Evolutionary conservation across 352 stramenopile genomes (phyloP).

Genomic region (Globisporangium cylindrosporum): DNA sequence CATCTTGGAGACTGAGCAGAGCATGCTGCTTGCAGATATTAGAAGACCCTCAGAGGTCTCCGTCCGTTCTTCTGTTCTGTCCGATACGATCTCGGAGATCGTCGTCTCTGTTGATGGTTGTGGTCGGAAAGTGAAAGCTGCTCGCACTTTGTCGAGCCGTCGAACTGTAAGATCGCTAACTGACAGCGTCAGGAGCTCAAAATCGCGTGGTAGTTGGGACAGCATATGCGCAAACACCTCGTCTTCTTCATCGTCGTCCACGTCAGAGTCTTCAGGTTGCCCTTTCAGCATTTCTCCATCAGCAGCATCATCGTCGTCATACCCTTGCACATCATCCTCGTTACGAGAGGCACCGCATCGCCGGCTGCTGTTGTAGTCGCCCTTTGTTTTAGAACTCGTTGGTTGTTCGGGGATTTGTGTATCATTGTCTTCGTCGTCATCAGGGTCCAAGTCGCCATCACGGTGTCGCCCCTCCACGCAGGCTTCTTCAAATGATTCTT

Average conservation of each 20-base stretch:
- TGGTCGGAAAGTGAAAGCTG: constrained; percentile 1
- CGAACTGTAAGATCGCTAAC: neutral
- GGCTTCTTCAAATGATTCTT: constrained; percentile 10
- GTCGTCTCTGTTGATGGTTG: neutral
- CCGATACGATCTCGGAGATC: neutral
- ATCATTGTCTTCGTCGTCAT: neutral
- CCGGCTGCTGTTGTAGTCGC: neutral
- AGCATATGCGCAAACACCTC: constrained; percentile 17
- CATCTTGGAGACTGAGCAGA: constrained; percentile 8
- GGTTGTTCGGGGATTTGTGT: neutral
- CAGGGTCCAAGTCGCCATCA: neutral
- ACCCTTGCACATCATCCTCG: neutral
- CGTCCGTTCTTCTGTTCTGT: neutral
- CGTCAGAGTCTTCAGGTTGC: neutral
- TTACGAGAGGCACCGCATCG: neutral
- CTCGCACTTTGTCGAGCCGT: constrained; percentile 8
- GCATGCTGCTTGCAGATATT: neutral
- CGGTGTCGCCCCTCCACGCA: neutral
- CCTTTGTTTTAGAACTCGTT: neutral
- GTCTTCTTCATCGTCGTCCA: neutral
- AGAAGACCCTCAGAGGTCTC: neutral
- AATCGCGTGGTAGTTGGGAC: neutral
- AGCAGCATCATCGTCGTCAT: neutral
- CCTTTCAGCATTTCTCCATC: neutral
- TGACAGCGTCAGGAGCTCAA: constrained; percentile 7